These are phyloP conservation scores for Chaetomium tenue DNA, from an alignment of 495 filamentous ascomycete species.

Conservation along the genomic window DNA sequence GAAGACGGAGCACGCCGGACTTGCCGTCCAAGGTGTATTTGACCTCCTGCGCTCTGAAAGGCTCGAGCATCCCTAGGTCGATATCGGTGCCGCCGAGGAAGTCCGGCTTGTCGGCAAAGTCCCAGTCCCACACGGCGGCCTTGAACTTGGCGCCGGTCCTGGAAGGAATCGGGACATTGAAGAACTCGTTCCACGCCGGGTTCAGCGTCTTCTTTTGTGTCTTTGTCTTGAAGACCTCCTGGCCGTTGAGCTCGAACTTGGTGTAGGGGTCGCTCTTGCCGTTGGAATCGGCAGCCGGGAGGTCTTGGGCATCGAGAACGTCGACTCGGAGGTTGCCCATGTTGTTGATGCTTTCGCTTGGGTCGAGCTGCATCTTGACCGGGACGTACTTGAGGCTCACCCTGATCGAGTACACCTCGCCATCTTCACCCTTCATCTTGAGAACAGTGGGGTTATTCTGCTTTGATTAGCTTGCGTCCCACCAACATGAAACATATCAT, in stretches of 20 bases:
- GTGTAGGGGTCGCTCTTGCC: constrained; percentile 96
- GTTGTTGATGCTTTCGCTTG: constrained; percentile 96
- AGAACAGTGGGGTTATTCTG: constrained; percentile 87
- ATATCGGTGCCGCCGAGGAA: constrained; percentile 76
- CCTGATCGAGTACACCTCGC: constrained; percentile 74
- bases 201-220: constrained; percentile 94
- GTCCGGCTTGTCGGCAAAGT: constrained; percentile 89
- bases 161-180: constrained; percentile 77
- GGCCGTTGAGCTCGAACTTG: constrained; percentile 85
- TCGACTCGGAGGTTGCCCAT: constrained; percentile 91
- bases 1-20: constrained; percentile 76
- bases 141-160: constrained; percentile 82
- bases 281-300: constrained; percentile 91
- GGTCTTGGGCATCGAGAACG: constrained; percentile 79
- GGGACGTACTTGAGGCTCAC: constrained; percentile 94
- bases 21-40: constrained; percentile 82
- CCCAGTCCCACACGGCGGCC: constrained; percentile 88
- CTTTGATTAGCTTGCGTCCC: constrained; percentile 17
- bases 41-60: constrained; percentile 72
- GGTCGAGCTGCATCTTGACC: constrained; percentile 88
- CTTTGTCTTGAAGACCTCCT: constrained; percentile 88
- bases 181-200: constrained; percentile 93
- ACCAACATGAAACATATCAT: neutral
- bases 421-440: constrained; percentile 69
- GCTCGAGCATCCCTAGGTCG: constrained; percentile 77